Conservation (phyloP, 371 early-diverging fungal genomes). For the Mortierella polycephala region DNA sequence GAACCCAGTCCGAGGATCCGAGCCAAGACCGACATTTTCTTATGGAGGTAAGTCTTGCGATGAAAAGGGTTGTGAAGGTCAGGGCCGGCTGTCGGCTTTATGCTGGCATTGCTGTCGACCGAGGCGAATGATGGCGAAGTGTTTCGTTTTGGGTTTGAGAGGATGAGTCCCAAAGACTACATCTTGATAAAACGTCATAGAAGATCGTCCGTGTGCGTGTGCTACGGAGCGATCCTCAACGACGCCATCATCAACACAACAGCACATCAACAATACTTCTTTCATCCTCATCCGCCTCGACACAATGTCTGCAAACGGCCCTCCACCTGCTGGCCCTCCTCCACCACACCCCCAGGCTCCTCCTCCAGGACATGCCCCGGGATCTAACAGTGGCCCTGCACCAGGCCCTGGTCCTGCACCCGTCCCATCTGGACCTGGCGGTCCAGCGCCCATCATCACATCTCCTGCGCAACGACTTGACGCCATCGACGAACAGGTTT, state of each 20-base stretch:
- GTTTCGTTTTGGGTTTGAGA: not conserved
- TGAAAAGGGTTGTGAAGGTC: too few relatives aligned
- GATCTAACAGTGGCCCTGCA: conserved; percentile 16
- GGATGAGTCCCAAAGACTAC: too few relatives aligned
- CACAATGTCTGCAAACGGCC: not conserved
- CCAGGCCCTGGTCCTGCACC: conserved; percentile 27
- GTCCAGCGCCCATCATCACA: conserved; percentile 33
- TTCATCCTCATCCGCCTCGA: not conserved
- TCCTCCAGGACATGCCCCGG: conserved; percentile 24
- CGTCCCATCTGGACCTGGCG: conserved; percentile 11
- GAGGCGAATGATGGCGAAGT: not conserved
- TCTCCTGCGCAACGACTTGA: conserved; percentile 72
- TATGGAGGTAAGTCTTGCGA: not conserved
- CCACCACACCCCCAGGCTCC: conserved; percentile 21
- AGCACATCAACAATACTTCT: not conserved
- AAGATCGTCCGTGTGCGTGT: too few relatives aligned
- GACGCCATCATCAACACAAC: too few relatives aligned
- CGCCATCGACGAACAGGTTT: conserved; percentile 78
- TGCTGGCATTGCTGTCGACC: not conserved
- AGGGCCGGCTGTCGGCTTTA: too few relatives aligned
- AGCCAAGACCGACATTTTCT: conserved; percentile 34
- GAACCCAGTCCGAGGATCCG: conserved; percentile 49
- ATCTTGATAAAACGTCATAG: too few relatives aligned
- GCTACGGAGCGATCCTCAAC: too few relatives aligned
- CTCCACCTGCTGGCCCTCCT: not conserved